These are phyloP conservation scores for Hypoxylon sp. DNA, from an alignment of 2,329 filamentous ascomycete genomes.

Conservation along the genomic window DNA sequence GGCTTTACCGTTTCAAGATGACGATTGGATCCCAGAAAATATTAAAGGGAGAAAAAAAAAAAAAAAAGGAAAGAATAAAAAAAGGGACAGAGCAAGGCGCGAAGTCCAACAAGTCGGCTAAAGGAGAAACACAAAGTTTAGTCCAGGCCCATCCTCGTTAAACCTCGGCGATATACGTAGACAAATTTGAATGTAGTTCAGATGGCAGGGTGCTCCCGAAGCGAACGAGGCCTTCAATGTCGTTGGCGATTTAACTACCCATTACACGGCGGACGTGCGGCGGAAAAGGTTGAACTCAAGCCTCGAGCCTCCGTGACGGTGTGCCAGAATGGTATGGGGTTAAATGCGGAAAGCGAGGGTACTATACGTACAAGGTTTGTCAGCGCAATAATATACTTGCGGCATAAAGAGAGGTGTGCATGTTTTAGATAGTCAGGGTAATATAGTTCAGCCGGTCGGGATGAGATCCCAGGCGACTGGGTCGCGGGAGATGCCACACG, in stretches of 20 bases:
- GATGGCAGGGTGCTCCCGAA: no score
- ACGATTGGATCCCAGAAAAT: constrained; percentile 5
- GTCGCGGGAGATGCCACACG: constrained; percentile 39
- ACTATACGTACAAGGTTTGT: background rate
- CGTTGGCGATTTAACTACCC: no score
- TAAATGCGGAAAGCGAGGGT: background rate
- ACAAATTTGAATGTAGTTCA: no score
- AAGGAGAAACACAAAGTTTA: background rate
- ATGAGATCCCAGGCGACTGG: constrained; percentile 40
- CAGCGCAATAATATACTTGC: constrained; percentile 8
- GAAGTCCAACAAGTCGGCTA: background rate
- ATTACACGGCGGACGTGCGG: background rate
- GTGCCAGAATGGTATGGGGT: background rate
- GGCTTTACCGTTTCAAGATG: constrained; percentile 41
- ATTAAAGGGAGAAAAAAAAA: background rate
- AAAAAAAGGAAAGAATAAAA: background rate
- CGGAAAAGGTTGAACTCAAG: background rate
- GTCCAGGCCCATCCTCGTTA: no score
- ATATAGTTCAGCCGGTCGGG: constrained; percentile 29
- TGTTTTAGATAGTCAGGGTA: background rate
- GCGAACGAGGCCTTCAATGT: no score
- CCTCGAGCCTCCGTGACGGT: background rate
- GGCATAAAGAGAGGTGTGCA: constrained; percentile 12
- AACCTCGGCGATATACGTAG: background rate
- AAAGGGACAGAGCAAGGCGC: constrained; percentile 5